These are phyloP conservation scores for Aspergillus fumigatiaffinis DNA, from an alignment of 2,329 filamentous ascomycete genomes.

Conservation along the genomic window DNA sequence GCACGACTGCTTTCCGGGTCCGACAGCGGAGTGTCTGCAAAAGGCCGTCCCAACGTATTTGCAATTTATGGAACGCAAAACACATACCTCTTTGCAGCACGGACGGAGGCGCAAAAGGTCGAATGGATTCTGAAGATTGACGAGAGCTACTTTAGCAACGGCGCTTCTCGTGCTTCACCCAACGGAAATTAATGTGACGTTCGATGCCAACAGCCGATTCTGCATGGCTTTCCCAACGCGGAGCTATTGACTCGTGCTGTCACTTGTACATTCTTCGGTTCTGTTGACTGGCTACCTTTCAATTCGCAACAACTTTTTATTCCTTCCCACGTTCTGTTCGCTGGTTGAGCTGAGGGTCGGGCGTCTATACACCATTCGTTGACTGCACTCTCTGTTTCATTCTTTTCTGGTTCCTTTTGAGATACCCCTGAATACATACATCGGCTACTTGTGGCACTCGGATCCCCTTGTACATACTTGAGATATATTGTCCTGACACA, in stretches of 20 bases:
- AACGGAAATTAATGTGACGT: conserved; percentile 20
- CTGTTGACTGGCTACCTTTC: not conserved
- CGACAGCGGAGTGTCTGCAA: conserved; percentile 34
- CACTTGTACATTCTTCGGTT: not conserved
- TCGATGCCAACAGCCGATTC: too few relatives aligned
- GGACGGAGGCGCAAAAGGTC: conserved; percentile 85
- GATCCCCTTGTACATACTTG: conserved; percentile 31
- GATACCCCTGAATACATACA: conserved; percentile 38
- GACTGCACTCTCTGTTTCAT: conserved; percentile 4
- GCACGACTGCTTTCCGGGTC: conserved; percentile 61
- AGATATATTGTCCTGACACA: conserved; percentile 11
- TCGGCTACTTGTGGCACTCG: conserved; percentile 27
- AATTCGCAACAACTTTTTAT: not conserved
- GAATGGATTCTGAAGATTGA: conserved; percentile 98
- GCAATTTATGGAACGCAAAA: conserved; percentile 92
- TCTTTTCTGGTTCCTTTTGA: conserved; percentile 29
- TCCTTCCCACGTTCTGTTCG: conserved; percentile 1
- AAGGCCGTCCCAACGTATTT: conserved; percentile 69
- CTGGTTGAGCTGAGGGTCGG: conserved; percentile 12
- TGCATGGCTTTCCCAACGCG: not conserved
- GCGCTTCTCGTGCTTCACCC: conserved; percentile 21
- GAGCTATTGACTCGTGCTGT: not conserved
- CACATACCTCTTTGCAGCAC: conserved; percentile 88
- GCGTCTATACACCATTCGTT: conserved; percentile 17
- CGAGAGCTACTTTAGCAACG: conserved; percentile 62